Evolutionary conservation across 345 rosid species (phyloP).

Genomic region (Eucalyptus leucophloia): DNA sequence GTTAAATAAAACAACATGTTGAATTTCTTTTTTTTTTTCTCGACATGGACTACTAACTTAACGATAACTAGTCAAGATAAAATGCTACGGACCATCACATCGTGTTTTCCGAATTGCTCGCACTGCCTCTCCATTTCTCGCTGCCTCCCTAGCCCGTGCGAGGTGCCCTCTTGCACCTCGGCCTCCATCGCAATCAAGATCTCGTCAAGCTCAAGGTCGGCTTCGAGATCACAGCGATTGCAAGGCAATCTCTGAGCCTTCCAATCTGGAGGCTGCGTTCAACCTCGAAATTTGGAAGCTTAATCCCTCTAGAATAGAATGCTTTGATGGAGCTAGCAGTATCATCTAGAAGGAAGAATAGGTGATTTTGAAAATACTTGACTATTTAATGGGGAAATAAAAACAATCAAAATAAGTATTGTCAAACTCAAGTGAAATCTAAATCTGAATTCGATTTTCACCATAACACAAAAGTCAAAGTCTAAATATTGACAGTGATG

Average conservation of each 20-base stretch:
- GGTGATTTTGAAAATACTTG: no score
- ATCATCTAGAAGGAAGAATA: no score
- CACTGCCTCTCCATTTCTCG: not conserved
- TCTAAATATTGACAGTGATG: no score
- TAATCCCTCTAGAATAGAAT: not conserved
- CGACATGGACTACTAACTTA: not conserved
- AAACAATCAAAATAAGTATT: no score
- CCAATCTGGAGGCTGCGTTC: not conserved
- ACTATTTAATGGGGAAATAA: no score
- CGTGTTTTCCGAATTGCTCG: not conserved
- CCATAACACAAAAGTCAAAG: no score
- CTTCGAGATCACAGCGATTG: not conserved
- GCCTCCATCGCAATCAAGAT: not conserved
- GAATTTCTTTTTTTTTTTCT: not conserved
- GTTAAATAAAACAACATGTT: not conserved
- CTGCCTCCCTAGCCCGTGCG: not conserved
- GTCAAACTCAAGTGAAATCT: no score
- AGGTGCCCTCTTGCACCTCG: not conserved
- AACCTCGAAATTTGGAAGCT: not conserved
- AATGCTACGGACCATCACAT: not conserved
- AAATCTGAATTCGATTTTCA: no score
- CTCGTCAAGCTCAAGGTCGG: not conserved
- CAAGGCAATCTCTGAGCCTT: not conserved
- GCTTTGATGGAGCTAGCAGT: not conserved
- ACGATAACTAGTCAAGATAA: not conserved